These are phyloP conservation scores for Podospora tetraspora DNA, from an alignment of 495 filamentous ascomycete genomes.

Conservation along the genomic window DNA sequence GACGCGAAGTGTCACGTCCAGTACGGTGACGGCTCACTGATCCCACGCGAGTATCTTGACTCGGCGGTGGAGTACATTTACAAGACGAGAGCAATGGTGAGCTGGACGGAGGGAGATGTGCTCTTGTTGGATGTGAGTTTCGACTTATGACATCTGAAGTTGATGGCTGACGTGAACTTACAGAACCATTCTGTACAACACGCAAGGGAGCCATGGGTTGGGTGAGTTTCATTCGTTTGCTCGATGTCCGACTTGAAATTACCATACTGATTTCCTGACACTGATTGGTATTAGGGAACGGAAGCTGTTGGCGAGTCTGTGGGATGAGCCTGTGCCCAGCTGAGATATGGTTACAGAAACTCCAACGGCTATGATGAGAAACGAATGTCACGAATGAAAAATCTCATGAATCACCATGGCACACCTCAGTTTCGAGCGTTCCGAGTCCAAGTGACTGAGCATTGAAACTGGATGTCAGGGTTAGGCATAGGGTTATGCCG, in stretches of 20 bases:
- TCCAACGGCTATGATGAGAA: neutral
- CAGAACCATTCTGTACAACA: slow-evolving; percentile 28
- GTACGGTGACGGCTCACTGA: slow-evolving; percentile 49
- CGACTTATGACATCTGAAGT: neutral
- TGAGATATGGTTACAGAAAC: neutral
- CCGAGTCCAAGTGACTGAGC: neutral
- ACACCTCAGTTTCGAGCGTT: neutral
- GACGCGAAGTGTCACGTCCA: slow-evolving; percentile 1
- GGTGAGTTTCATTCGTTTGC: slow-evolving; percentile 2
- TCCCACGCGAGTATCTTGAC: slow-evolving; percentile 46
- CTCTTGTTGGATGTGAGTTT: slow-evolving; percentile 21
- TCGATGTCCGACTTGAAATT: neutral
- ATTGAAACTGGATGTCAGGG: neutral
- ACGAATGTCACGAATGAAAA: neutral
- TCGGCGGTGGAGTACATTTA: slow-evolving; percentile 40
- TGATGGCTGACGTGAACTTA: neutral
- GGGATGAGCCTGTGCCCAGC: slow-evolving; percentile 14
- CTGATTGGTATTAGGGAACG: too few relatives aligned
- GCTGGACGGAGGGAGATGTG: slow-evolving; percentile 26
- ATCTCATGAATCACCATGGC: neutral
- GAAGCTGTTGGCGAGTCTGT: slow-evolving; percentile 24
- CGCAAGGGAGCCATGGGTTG: slow-evolving; percentile 24
- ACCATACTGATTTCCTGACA: too few relatives aligned
- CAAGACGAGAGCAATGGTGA: slow-evolving; percentile 17
- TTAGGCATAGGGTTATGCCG: neutral